Conservation (phyloP, 2,329 filamentous ascomycete genomes). For the Diaporthe aspalathi region DNA sequence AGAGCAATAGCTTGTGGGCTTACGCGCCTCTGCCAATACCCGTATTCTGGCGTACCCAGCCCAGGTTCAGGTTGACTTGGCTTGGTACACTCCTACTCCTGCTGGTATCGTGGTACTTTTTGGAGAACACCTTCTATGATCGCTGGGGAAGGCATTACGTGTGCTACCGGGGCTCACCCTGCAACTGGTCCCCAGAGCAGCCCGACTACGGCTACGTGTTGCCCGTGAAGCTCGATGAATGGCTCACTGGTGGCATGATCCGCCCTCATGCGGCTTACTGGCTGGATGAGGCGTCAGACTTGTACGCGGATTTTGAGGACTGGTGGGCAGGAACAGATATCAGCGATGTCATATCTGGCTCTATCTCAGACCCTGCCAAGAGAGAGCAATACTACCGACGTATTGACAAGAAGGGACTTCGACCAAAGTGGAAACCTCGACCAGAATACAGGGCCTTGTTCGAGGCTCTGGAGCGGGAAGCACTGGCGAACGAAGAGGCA, state of each 20-base stretch:
- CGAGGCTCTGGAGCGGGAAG: conserved; percentile 57
- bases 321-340: conserved; percentile 55
- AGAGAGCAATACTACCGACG: conserved; percentile 60
- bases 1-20: conserved; percentile 42
- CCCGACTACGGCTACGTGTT: conserved; percentile 70
- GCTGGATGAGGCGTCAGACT: conserved; percentile 59
- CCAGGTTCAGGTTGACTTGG: conserved; percentile 59
- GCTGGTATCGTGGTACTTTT: conserved; percentile 62
- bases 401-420: conserved; percentile 57
- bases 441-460: conserved; percentile 57
- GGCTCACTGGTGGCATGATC: conserved; percentile 65
- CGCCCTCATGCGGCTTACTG: conserved; percentile 52
- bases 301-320: conserved; percentile 61
- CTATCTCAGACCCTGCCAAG: conserved; percentile 54
- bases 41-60: conserved; percentile 57
- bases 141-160: conserved; percentile 64
- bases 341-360: conserved; percentile 52
- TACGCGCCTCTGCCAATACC: conserved; percentile 60
- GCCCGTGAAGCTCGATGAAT: conserved; percentile 72
- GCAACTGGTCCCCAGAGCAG: conserved; percentile 57
- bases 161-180: conserved; percentile 58
- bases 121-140: conserved; percentile 63
- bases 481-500: conserved; percentile 54
- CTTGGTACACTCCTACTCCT: conserved; percentile 60
- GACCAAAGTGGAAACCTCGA: conserved; percentile 50